Base-by-base conservation (phyloP, 495 filamentous ascomycete genomes). In the Xylaria intraflava region DNA sequence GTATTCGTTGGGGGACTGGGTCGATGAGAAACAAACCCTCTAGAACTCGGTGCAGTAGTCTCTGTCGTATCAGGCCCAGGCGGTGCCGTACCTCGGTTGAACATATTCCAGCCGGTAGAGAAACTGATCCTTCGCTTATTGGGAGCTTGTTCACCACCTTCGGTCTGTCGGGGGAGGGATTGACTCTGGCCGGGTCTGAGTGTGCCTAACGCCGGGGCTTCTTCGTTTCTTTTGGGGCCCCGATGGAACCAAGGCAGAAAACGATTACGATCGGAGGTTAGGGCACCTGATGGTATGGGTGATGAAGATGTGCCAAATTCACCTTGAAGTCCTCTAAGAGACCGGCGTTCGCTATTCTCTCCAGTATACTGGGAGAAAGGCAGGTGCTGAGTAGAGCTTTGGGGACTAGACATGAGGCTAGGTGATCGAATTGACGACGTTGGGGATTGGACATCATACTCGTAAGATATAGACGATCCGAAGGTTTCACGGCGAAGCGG, bases 171-270 rank as follows among this genome's bases (percentile, higher is more conserved):
- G 2, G 89, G 89, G 57, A 92, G 86, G 10, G 89, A 94, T 60
- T 89, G 88, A 62, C 88, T 90, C 62, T 95, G 87, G 2, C 80
- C 79, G 46, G 83, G 71, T 64, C 88, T 89, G 27, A 95, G 72
- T 31, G 81, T 83, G 12, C 89, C 89, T 17, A 94, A 65, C 38
- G 82, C 74, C 14, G 83, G 85, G 5, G 86, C 83, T 22, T 87
- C 80, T 9, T 87, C 84, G 3, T 81, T 79, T 31, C 47, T 45
- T 66, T 92, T 94, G 11, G 82, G 81, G 51, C 83, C 83, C 6
- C 87, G 79, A 63, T 82, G 82, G 58, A 90, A 86, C 29, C 72
- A 71, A 55, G 61, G 64, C 26, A 94, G 88, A 29, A 74, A 74
- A 39, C 68, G 65, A 53, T 66, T 62, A 23, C 70, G 65, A 51